Percentiles rank a stretch among this genome's conserved stretches.
phyloP scores from a whole-genome alignment of 2,329 filamentous ascomycete genomes.

The Microcera coccophila region DNA sequence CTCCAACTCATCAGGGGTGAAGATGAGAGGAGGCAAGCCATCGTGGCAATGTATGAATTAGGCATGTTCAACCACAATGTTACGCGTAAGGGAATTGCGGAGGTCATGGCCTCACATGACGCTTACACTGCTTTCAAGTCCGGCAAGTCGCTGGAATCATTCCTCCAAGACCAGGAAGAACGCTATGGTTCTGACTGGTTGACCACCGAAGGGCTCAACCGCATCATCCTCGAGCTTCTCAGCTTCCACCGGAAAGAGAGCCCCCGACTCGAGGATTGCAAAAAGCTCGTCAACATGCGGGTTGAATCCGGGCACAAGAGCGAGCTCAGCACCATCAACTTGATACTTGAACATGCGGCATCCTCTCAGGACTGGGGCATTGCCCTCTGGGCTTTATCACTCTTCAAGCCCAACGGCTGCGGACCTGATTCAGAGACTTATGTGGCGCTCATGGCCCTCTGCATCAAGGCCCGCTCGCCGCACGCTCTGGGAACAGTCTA shows the following conservation, averaged over 20 bases:
- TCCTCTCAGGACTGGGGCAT: slow-evolving; percentile 28
- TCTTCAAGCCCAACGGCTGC: slow-evolving; percentile 16
- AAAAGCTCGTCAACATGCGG: slow-evolving; percentile 25
- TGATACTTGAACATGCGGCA: slow-evolving; percentile 33
- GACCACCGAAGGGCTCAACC: slow-evolving; percentile 33
- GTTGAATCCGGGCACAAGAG: slow-evolving; percentile 22
- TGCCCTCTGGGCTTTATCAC: slow-evolving; percentile 29
- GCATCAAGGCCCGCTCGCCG: slow-evolving; percentile 30
- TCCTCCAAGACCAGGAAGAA: slow-evolving; percentile 38
- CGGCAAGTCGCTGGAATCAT: slow-evolving; percentile 32
- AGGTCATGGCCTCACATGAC: slow-evolving; percentile 42
- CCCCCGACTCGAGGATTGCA: slow-evolving; percentile 25
- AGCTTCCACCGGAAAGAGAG: slow-evolving; percentile 32
- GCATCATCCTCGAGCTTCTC: slow-evolving; percentile 41
- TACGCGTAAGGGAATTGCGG: slow-evolving; percentile 37
- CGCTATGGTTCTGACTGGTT: slow-evolving; percentile 48
- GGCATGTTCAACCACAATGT: slow-evolving; percentile 39
- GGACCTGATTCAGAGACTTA: slow-evolving; percentile 33
- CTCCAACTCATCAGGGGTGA: slow-evolving; percentile 56
- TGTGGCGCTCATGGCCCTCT: slow-evolving; percentile 36
- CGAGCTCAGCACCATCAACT: slow-evolving; percentile 35
- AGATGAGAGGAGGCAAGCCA: slow-evolving; percentile 45
- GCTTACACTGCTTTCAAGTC: slow-evolving; percentile 39
- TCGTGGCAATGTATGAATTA: slow-evolving; percentile 44
- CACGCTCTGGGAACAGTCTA: slow-evolving; percentile 30